Conservation (phyloP, 495 filamentous ascomycete genomes). For the Chaetomium cochliodes region DNA sequence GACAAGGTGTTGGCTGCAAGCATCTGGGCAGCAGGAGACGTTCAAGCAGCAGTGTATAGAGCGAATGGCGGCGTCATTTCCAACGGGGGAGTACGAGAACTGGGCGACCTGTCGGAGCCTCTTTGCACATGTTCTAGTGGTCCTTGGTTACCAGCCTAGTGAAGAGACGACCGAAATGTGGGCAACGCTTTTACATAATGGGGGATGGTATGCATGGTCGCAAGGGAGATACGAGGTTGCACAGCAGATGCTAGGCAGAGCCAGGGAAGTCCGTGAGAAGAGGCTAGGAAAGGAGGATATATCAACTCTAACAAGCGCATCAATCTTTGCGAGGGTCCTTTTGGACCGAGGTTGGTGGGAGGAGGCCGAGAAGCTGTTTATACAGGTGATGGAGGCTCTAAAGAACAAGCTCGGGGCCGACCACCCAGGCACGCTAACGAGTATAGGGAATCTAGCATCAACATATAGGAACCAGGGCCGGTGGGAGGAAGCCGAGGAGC, state of each 20-base stretch:
- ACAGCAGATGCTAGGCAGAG: constrained; percentile 21
- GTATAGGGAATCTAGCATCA: too few relatives aligned
- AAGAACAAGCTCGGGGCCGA: too few relatives aligned
- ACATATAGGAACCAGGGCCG: too few relatives aligned
- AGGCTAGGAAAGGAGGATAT: constrained; percentile 39
- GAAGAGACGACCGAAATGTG: constrained; percentile 18
- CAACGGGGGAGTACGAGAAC: constrained; percentile 29
- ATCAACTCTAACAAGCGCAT: constrained; percentile 29
- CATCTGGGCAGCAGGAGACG: constrained; percentile 35
- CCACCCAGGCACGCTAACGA: too few relatives aligned
- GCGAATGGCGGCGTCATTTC: constrained; percentile 39
- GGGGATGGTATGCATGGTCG: constrained; percentile 28
- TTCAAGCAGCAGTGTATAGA: constrained; percentile 38
- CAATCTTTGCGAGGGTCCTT: constrained; percentile 29
- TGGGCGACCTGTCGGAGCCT: background rate
- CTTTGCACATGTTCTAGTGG: constrained; percentile 21
- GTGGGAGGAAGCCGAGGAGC: too few relatives aligned
- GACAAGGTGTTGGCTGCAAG: constrained; percentile 44
- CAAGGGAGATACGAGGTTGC: constrained; percentile 28
- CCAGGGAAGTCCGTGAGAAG: constrained; percentile 25
- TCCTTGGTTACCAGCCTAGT: constrained; percentile 19
- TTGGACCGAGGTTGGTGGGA: constrained; percentile 20
- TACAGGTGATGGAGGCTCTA: too few relatives aligned
- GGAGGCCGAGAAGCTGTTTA: too few relatives aligned
- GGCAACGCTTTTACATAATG: constrained; percentile 28